A percentile compares a stretch with the other conserved stretches of the same genome.
Conservation (phyloP, 129 eudicot genomes). For the Escallonia herrerae region DNA sequence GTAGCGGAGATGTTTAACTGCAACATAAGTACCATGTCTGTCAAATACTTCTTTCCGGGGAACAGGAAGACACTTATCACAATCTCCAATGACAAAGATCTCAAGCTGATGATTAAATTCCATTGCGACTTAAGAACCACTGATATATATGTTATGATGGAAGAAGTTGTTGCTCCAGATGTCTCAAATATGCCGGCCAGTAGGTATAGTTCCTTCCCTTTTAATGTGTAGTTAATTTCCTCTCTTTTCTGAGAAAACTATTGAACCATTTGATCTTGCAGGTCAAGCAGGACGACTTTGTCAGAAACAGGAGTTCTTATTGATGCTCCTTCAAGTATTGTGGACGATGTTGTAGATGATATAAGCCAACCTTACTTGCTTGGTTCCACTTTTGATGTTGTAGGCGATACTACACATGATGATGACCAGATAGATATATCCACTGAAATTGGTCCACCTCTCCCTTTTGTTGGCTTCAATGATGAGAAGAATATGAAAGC, state of each 20-base stretch:
- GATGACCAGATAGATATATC: conserved; percentile 31
- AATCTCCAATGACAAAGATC: conserved; percentile 93
- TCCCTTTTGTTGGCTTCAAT: conserved; percentile 20
- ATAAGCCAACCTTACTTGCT: conserved; percentile 41
- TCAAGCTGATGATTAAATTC: conserved; percentile 80
- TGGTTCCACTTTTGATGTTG: conserved; percentile 59
- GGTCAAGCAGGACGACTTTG: conserved; percentile 94
- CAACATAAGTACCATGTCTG: conserved; percentile 27
- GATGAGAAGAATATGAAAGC: conserved; percentile 70
- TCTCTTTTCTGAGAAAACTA: conserved; percentile 8
- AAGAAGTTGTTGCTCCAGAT: conserved; percentile 60
- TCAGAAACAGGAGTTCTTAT: conserved; percentile 64
- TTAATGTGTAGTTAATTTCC: conserved; percentile 1
- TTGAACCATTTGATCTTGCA: conserved; percentile 33
- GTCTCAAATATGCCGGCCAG: conserved; percentile 81
- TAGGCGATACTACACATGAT: conserved; percentile 38
- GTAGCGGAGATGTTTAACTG: conserved; percentile 81
- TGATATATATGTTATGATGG: conserved; percentile 66
- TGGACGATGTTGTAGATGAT: conserved; percentile 59
- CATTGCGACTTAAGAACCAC: conserved; percentile 49
- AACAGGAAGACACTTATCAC: conserved; percentile 82
- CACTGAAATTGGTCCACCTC: conserved; percentile 28
- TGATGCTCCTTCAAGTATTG: conserved; percentile 54
- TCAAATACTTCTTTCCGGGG: conserved; percentile 87
- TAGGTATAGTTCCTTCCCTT: conserved; percentile 47